Conservation (phyloP, 768 basidiomycete species). For the Candolleomyces eurysporus region DNA sequence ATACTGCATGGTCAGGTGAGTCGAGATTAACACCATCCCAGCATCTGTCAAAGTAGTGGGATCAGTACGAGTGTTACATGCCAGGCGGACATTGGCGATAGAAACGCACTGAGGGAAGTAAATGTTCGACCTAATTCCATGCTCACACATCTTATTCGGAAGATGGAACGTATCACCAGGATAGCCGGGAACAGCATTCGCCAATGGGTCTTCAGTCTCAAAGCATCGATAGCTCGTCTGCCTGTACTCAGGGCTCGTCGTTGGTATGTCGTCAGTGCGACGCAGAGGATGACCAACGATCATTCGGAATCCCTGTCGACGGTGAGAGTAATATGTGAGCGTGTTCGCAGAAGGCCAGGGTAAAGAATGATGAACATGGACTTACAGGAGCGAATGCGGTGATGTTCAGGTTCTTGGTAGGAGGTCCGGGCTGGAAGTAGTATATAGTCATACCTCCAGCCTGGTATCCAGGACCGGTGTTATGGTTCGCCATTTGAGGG, state of each 20-base stretch:
- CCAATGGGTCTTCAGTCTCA: slow-evolving; percentile 2
- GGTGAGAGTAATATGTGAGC: not conserved
- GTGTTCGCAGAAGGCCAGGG: too few relatives aligned
- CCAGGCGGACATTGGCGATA: too few relatives aligned
- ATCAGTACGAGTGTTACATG: not conserved
- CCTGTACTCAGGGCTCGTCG: not conserved
- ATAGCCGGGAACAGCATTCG: not conserved
- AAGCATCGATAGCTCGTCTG: not conserved
- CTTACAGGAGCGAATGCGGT: not conserved
- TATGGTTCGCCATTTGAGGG: slow-evolving; percentile 2
- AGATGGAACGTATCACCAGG: not conserved
- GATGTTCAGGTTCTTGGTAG: not conserved
- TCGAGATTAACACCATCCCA: slow-evolving; percentile 8
- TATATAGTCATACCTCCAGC: slow-evolving; percentile 1
- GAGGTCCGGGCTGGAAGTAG: not conserved
- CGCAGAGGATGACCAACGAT: not conserved
- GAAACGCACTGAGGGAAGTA: slow-evolving; percentile 3
- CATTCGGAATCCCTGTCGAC: not conserved
- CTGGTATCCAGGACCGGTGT: not conserved
- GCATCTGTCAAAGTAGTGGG: not conserved
- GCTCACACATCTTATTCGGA: not conserved
- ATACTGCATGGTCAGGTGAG: not conserved
- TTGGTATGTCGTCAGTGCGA: not conserved
- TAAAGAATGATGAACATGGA: too few relatives aligned
- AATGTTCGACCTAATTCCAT: not conserved